Conservation (phyloP, 495 filamentous ascomycete species). For the Chaetomium tenue region DNA sequence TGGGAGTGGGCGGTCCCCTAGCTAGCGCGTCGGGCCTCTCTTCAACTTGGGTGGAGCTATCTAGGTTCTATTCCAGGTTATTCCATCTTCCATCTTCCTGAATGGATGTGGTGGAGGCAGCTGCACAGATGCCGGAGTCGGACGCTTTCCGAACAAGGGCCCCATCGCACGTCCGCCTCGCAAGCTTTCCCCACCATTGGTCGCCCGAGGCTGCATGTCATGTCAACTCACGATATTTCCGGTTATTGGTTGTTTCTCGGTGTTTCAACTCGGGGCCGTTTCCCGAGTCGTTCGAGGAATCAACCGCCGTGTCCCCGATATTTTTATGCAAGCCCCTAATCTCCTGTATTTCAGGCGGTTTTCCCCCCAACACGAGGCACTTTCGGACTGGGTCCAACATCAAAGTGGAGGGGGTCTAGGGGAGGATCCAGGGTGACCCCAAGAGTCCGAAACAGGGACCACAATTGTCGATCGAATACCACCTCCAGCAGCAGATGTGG, state of each 20-base stretch:
- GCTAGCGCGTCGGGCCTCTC: too few relatives aligned
- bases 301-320: neutral
- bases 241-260: neutral
- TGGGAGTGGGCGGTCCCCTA: too few relatives aligned
- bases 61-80: too few relatives aligned
- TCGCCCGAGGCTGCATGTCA: too few relatives aligned
- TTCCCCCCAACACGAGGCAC: conserved; percentile 19
- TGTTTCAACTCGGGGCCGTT: neutral
- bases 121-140: neutral
- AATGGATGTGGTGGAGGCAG: conserved; percentile 4
- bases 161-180: neutral
- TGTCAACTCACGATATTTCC: neutral
- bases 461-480: conserved; percentile 19
- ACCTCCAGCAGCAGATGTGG: neutral
- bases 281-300: neutral
- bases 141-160: neutral
- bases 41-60: too few relatives aligned
- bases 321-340: neutral
- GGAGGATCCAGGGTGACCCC: conserved; percentile 13
- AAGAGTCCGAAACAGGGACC: conserved; percentile 19
- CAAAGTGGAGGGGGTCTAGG: conserved; percentile 9
- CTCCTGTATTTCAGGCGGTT: conserved; percentile 15
- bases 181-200: neutral
- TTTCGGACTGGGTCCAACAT: conserved; percentile 4
- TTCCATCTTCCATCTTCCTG: neutral